These are phyloP conservation scores for Amaranthus palmeri DNA, from an alignment of 148 eudicot genomes.

Conservation along the genomic window DNA sequence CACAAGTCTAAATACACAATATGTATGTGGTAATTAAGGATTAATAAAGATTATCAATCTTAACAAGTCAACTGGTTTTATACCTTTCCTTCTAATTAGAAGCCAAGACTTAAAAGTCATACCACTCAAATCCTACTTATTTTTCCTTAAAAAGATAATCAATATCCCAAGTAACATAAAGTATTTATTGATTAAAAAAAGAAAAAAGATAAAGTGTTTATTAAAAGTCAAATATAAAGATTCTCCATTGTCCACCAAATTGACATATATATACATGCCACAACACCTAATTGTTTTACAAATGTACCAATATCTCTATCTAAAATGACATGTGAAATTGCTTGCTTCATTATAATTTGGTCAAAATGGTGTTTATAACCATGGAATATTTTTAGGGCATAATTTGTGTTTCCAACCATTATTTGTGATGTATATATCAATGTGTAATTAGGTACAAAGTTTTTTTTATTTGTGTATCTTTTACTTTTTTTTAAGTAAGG, in stretches of 20 bases:
- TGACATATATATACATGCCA: background rate
- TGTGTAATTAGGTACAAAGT: background rate
- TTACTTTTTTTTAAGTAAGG: too few relatives aligned
- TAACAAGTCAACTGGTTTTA: slow-evolving; percentile 29
- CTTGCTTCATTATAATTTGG: background rate
- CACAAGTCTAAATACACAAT: slow-evolving; percentile 16
- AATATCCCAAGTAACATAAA: background rate
- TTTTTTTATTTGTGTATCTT: too few relatives aligned
- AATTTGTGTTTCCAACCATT: background rate
- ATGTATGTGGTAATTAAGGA: background rate
- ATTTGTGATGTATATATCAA: background rate
- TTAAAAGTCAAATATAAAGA: slow-evolving; percentile 25
- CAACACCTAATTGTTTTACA: slow-evolving; percentile 1
- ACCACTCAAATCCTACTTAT: slow-evolving; percentile 1
- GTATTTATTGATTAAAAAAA: background rate
- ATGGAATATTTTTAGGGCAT: slow-evolving; percentile 8
- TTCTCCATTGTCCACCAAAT: slow-evolving; percentile 14
- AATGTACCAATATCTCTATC: slow-evolving; percentile 2
- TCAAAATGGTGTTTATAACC: slow-evolving; percentile 3
- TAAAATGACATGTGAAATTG: background rate
- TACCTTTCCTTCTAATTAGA: slow-evolving; percentile 22
- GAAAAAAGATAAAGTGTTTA: background rate
- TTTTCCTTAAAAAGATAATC: slow-evolving; percentile 13
- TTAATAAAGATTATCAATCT: slow-evolving; percentile 20
- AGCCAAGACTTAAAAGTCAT: slow-evolving; percentile 18